Percentiles rank a stretch among this genome's conserved stretches.
Conservation (phyloP, 768 basidiomycete genomes). For the Termitomyces sp. region DNA sequence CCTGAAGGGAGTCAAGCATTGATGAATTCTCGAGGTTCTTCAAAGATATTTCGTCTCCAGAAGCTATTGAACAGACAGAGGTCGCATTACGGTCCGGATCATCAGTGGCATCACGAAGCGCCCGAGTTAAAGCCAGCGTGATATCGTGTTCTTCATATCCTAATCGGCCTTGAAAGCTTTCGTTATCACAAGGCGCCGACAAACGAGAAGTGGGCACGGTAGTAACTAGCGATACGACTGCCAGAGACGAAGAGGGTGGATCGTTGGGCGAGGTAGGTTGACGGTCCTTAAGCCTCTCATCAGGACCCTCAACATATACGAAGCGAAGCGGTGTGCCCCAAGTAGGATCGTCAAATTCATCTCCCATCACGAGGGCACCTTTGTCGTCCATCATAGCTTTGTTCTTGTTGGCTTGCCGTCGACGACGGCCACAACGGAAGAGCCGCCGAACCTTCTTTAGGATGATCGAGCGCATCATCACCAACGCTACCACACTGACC, state of each 20-base stretch:
- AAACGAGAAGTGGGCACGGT: background rate
- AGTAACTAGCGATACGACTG: background rate
- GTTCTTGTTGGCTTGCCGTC: background rate
- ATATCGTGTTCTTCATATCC: conserved; percentile 23
- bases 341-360: conserved; percentile 8
- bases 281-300: conserved; percentile 1
- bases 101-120: conserved; percentile 9
- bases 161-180: conserved; percentile 17
- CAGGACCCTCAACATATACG: conserved; percentile 9
- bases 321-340: conserved; percentile 14
- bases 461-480: conserved; percentile 9
- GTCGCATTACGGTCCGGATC: background rate
- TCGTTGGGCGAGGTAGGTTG: background rate
- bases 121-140: conserved; percentile 17
- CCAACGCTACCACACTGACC: background rate
- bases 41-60: background rate
- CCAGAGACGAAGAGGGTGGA: background rate
- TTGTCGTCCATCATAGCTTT: conserved; percentile 1
- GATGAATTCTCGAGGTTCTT: conserved; percentile 11
- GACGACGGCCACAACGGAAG: conserved; percentile 5
- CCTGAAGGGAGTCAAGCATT: conserved; percentile 16
- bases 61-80: background rate
- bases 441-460: conserved; percentile 5
- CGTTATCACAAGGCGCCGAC: background rate
- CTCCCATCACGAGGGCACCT: background rate